Conservation (phyloP, 176 grass and related monocot genomes). For the Coix lacrymajobi region DNA sequence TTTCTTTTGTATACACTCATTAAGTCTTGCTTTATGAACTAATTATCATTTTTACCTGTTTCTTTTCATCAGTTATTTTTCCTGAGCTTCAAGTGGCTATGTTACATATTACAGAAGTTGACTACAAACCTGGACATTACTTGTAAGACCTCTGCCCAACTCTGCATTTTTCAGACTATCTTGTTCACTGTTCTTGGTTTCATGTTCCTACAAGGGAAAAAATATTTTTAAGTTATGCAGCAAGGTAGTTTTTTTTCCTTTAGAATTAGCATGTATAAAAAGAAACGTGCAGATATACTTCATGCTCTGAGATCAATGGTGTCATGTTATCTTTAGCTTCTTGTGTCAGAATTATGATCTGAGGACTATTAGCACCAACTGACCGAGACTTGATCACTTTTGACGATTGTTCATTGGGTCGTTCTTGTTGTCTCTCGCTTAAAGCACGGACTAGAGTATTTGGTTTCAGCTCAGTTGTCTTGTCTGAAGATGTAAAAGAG, state of each 20-base stretch:
- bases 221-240: neutral
- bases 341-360: constrained; percentile 21
- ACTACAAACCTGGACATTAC: constrained; percentile 66
- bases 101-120: constrained; percentile 4
- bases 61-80: neutral
- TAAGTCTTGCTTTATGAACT: neutral
- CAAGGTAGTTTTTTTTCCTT: neutral
- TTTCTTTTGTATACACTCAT: neutral
- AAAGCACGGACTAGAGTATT: constrained; percentile 31
- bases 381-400: constrained; percentile 27
- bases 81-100: constrained; percentile 9
- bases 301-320: constrained; percentile 24
- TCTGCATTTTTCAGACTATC: constrained; percentile 25
- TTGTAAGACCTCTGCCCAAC: constrained; percentile 43
- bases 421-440: constrained; percentile 41
- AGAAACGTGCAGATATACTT: constrained; percentile 31
- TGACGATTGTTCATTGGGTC: constrained; percentile 19
- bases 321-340: constrained; percentile 28
- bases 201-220: constrained; percentile 37
- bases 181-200: constrained; percentile 40
- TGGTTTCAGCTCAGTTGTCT: constrained; percentile 17
- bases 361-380: constrained; percentile 33
- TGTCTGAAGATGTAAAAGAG: constrained; percentile 26
- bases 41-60: neutral
- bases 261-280: constrained; percentile 19